Evolutionary conservation across 768 basidiomycete genomes (phyloP), one percentile per base, ranked within the genome.

Genomic region (Tephrocybe sp.): DNA sequence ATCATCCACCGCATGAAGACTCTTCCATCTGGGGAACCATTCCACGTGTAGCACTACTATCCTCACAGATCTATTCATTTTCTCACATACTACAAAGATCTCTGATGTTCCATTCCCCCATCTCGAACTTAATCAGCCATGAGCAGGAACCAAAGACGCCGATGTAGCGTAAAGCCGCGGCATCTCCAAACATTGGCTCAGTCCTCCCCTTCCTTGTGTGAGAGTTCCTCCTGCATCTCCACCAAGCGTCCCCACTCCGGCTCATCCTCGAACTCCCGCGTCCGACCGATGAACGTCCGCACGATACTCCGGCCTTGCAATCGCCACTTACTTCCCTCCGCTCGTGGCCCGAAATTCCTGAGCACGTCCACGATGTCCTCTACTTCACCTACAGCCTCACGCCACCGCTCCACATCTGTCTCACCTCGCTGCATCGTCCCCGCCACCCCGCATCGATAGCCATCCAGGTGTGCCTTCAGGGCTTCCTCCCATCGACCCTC

Each of bases 241-340:
- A 75, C 73, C 62, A 98, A 72, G 55, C 75, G 73, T 23, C 73
- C 65, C 86, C 90, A 98, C 72, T 93, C 93, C 3, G 84, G 79
- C 65, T 97, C 90, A 45, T 94, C 94, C 66, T 88, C 90, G 57
- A 94, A 98, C 33, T 85, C 90, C 67, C 76, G 85, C 53, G 90
- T 92, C 53, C 90, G 76, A 6, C 90, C 95, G 70, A 91, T 79
- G 69, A 98, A 98, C 45, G 86, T 88, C 69, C 95, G 76, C 53
- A 98, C 79, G 50, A 98, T 76, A 54, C 92, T 94, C 48, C 88
- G 79, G 38, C 85, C 91, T 69, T 96, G 92, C 60, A 90, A 79
- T 67, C 76, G 81, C 97, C 97, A 98, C 56, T 85, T 87, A 50
- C 60, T 66, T 23, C 67, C 68, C 36, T 72, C 77, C 33, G 79